These are phyloP conservation scores for Solanum hybrid DNA, from an alignment of 305 asterid genomes.

Conservation along the genomic window DNA sequence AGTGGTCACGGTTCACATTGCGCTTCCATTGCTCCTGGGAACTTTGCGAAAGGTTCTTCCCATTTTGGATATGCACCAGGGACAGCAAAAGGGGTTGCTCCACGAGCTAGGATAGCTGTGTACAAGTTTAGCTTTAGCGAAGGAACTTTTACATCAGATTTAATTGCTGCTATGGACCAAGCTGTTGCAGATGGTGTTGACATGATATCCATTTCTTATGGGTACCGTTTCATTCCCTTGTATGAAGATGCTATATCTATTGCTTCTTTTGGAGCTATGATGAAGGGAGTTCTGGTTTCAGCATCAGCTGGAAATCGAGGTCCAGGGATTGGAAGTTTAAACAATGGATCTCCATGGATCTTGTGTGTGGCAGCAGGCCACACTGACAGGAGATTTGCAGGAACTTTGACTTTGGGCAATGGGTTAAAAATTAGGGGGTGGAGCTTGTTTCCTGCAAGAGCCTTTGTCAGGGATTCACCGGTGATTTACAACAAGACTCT, in stretches of 20 bases:
- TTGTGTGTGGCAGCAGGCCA: conserved; percentile 8
- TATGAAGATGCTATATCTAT: conserved; percentile 10
- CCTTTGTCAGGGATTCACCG: background rate
- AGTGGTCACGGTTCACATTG: conserved; percentile 15
- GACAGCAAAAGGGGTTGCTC: conserved; percentile 22
- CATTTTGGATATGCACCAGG: conserved; percentile 20
- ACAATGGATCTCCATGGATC: conserved; percentile 13
- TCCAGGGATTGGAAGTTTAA: background rate
- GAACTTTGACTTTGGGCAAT: conserved; percentile 4
- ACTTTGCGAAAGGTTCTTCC: conserved; percentile 7
- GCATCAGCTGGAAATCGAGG: conserved; percentile 13
- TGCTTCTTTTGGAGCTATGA: conserved; percentile 16
- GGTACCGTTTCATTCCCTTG: background rate
- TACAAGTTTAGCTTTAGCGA: conserved; percentile 6
- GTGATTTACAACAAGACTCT: conserved; percentile 1
- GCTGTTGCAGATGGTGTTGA: conserved; percentile 28
- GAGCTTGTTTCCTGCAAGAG: conserved; percentile 7
- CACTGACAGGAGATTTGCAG: background rate
- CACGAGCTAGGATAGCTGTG: conserved; percentile 17
- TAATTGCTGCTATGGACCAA: conserved; percentile 22
- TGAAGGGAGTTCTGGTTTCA: conserved; percentile 7
- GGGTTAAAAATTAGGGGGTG: conserved; percentile 6
- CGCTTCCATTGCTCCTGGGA: conserved; percentile 20
- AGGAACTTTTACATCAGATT: background rate
- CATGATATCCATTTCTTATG: conserved; percentile 19